Conservation (phyloP, 257 asterid species). For the Rhazya stricta region DNA sequence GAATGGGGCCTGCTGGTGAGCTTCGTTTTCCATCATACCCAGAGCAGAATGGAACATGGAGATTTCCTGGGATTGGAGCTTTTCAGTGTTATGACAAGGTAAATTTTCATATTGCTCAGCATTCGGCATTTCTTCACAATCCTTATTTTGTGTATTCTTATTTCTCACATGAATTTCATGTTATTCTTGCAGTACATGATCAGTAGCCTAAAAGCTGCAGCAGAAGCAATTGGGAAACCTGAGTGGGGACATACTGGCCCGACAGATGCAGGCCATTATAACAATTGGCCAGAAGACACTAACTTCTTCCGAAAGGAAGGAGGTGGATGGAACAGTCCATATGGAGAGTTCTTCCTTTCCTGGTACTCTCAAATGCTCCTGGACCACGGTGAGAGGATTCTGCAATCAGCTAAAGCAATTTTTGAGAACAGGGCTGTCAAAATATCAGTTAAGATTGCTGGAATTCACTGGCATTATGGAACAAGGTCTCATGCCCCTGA, state of each 20-base stretch:
- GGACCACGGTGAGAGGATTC: constrained; percentile 76
- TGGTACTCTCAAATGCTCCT: constrained; percentile 91
- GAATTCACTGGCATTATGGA: constrained; percentile 98
- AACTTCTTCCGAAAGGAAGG: constrained; percentile 78
- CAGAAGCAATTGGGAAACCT: constrained; percentile 74
- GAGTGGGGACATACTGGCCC: constrained; percentile 93
- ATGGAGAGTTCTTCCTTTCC: constrained; percentile 84
- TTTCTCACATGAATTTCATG: not conserved
- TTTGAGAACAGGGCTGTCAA: constrained; percentile 55
- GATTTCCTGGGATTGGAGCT: constrained; percentile 91
- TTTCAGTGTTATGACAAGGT: constrained; percentile 97
- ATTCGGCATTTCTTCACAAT: not conserved
- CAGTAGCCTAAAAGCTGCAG: constrained; percentile 79
- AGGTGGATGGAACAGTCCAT: constrained; percentile 66
- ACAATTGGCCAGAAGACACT: constrained; percentile 98
- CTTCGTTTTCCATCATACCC: constrained; percentile 96
- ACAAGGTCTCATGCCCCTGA: constrained; percentile 96
- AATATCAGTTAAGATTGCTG: constrained; percentile 81
- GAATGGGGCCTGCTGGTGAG: constrained; percentile 99
- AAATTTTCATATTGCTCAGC: not conserved
- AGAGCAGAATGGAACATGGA: constrained; percentile 76
- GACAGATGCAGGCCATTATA: constrained; percentile 86
- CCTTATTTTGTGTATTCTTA: not conserved
- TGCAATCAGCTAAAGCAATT: constrained; percentile 45
- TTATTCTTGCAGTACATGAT: constrained; percentile 67